Evolutionary conservation across 2,329 filamentous ascomycete species (phyloP), one percentile per base, ranked within the genome.

Genomic region (Ilyonectria destructans): DNA sequence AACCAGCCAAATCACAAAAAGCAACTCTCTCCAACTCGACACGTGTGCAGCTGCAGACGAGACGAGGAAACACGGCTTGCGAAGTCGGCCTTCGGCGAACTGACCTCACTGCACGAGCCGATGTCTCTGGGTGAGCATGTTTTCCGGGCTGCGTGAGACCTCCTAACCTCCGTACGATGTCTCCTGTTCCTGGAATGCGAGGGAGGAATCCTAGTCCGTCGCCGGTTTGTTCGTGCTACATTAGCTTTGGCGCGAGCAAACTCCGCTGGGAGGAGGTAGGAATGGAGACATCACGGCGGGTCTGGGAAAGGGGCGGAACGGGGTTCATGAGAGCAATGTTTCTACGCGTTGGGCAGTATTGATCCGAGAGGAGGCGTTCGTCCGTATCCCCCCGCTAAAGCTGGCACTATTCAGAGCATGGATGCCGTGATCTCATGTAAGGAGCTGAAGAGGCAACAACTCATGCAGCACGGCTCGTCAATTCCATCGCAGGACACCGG

Each of bases 111-210:
- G 40, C 17, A 17, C 33, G 29, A 29, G 40, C 10, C 26, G 8
- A 17, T 58, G n/a, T 58, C 40, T 19, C 40, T 7, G 17, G 5
- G 49, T 29, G 26, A 17, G 29, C 8, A 17, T 19, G 23, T 9
- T 21, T 35, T 54, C 1, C 21, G 15, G 8, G 17, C 35, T 15
- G 19, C 35, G 5, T 45, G 21, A 57, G 54, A 45, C 33, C 21
- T 12, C 21, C 35, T 51, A 31, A 19, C 46, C 63, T 33, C 23
- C 40, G 29, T 7, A 13, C 21, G 12, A 6, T 33, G n/a, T 29
- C 29, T 40, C 57, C 29, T 40, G 62, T 56, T 54, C 57, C 48
- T 65, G 57, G 62, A 65, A 65, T 65, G 49, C 21, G 58, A 65
- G 57, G 57, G 48, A 40, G 33, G 43, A 29, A 52, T 17, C 29